Conservation (phyloP, 371 early-diverging fungal species). For the Circinella minor region DNA sequence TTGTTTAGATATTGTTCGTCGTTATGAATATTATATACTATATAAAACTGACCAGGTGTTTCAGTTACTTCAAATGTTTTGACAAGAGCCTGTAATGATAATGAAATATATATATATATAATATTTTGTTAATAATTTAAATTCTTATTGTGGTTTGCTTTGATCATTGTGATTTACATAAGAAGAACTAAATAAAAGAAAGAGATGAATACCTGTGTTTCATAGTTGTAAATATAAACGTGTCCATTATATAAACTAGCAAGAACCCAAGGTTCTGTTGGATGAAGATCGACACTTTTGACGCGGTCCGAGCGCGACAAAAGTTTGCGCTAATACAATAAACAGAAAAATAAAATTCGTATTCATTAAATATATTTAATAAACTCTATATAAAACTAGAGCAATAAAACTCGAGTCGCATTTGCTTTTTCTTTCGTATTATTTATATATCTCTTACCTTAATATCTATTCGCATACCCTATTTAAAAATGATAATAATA, state of each 20-base stretch:
- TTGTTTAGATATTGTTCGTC: background rate
- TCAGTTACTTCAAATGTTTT: conserved; percentile 97
- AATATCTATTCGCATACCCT: conserved; percentile 73
- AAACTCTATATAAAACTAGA: background rate
- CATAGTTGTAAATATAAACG: conserved; percentile 98
- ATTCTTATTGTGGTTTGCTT: no score
- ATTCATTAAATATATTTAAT: background rate
- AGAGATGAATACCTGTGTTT: conserved; percentile 79
- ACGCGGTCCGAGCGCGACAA: conserved; percentile 94
- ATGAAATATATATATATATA: no score
- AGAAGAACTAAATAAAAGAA: background rate
- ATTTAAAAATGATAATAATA: conserved; percentile 10
- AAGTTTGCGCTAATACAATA: conserved; percentile 60
- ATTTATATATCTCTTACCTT: conserved; percentile 41
- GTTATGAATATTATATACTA: no score
- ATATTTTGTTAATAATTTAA: no score
- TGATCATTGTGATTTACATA: no score
- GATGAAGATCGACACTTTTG: conserved; percentile 99
- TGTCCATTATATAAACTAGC: conserved; percentile 97
- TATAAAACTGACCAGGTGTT: conserved; percentile 66
- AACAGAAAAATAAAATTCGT: conserved; percentile 5
- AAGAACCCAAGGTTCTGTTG: conserved; percentile 98
- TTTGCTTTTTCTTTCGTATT: no score
- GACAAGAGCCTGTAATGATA: conserved; percentile 72
- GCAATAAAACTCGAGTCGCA: no score